These are phyloP conservation scores for Solanum pennellii DNA, from an alignment of 257 asterid species.

Conservation along the genomic window DNA sequence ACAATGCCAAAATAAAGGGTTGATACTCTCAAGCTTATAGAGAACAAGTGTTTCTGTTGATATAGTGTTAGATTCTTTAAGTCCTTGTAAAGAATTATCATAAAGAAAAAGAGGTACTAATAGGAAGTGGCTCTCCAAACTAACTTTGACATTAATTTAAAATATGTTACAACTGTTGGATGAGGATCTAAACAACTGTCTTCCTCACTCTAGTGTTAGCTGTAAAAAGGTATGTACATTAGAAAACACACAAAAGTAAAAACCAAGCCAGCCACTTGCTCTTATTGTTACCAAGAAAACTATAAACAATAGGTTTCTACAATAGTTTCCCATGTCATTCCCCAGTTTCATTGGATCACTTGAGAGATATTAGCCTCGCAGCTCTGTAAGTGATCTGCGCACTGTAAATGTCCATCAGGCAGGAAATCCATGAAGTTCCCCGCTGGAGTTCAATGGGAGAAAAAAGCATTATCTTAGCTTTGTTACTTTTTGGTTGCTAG, in stretches of 20 bases:
- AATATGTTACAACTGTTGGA: conserved; percentile 1
- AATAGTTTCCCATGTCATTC: neutral
- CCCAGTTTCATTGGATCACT: neutral
- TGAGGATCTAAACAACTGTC: neutral
- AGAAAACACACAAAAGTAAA: conserved; percentile 10
- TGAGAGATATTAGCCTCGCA: neutral
- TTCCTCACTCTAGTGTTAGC: conserved; percentile 1
- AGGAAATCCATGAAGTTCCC: neutral
- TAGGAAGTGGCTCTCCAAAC: neutral
- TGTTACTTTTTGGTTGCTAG: conserved; percentile 37
- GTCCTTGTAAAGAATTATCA: neutral
- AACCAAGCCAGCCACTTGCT: conserved; percentile 2
- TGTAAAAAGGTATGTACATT: conserved; percentile 25
- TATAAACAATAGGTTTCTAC: neutral
- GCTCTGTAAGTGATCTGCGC: neutral
- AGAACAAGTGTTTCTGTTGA: neutral
- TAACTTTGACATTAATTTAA: conserved; percentile 4
- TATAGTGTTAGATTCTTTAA: neutral
- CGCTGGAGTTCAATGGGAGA: neutral
- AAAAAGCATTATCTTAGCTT: neutral
- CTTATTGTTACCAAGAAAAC: neutral
- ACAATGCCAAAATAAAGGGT: neutral
- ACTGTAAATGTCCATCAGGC: neutral
- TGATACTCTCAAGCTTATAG: neutral
- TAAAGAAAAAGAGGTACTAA: conserved; percentile 2